These are phyloP conservation scores for Boletus vermiculosoides DNA, from an alignment of 768 basidiomycete species.

Conservation along the genomic window DNA sequence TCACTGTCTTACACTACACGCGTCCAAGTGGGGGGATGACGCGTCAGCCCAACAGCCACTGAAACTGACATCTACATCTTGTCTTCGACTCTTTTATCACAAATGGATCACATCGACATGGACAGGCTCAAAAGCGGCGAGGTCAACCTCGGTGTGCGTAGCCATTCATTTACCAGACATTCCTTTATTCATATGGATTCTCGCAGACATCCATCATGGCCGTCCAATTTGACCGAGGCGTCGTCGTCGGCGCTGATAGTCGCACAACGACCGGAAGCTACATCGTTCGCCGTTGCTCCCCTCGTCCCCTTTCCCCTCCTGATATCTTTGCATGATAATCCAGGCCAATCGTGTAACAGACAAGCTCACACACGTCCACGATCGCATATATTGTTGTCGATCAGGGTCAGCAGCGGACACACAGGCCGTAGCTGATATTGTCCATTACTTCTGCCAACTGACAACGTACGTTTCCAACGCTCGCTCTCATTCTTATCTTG, in stretches of 20 bases:
- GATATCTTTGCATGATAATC: not conserved
- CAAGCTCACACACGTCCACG: constrained; percentile 94
- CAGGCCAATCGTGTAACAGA: constrained; percentile 98
- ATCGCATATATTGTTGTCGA: constrained; percentile 98
- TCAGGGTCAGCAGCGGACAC: constrained; percentile 98
- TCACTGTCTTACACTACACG: constrained; percentile 19
- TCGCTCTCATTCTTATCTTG: not conserved
- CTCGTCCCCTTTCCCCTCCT: not conserved
- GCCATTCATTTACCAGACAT: not conserved
- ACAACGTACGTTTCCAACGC: constrained; percentile 49
- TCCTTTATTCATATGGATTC: not conserved
- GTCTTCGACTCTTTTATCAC: constrained; percentile 23
- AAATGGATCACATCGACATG: constrained; percentile 75
- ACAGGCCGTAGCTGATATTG: constrained; percentile 90
- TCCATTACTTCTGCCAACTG: constrained; percentile 80
- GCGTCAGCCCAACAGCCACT: constrained; percentile 47
- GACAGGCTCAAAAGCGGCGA: constrained; percentile 89
- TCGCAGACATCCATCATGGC: constrained; percentile 98
- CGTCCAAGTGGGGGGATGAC: constrained; percentile 40
- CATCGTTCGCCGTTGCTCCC: constrained; percentile 59
- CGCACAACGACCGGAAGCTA: constrained; percentile 96
- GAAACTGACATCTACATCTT: not conserved
- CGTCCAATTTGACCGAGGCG: constrained; percentile 92
- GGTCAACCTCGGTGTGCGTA: constrained; percentile 91
- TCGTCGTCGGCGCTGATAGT: constrained; percentile 96